Percentiles rank a stretch among this genome's conserved stretches.
Conservation (phyloP, 164 flowering plant species). For the Umbellularia californica region DNA sequence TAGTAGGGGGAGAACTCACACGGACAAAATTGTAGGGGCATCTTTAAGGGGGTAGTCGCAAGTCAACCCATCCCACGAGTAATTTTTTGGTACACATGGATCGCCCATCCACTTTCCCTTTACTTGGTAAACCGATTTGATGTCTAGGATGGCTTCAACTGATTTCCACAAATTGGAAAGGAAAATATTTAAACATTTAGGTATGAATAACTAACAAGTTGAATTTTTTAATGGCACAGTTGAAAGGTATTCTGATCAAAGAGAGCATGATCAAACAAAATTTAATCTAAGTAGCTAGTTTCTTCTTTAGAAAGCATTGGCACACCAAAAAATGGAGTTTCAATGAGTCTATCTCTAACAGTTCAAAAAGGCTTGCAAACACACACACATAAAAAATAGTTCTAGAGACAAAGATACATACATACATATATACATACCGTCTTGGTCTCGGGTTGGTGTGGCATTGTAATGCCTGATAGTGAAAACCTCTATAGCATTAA, state of each 20-base stretch:
- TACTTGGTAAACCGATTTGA: slow-evolving; percentile 27
- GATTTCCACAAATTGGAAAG: background rate
- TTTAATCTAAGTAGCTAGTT: no score
- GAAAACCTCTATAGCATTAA: slow-evolving; percentile 46
- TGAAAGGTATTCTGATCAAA: no score
- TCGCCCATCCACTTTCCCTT: slow-evolving; percentile 49
- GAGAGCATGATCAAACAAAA: no score
- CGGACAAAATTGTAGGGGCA: slow-evolving; percentile 26
- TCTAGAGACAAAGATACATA: background rate
- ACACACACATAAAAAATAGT: background rate
- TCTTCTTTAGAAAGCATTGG: no score
- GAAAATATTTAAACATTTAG: no score
- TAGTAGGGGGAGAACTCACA: slow-evolving; percentile 24
- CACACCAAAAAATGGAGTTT: no score
- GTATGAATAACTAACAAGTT: no score
- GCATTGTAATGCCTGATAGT: slow-evolving; percentile 3
- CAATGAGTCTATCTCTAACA: no score
- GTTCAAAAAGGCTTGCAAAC: background rate
- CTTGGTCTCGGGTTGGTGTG: slow-evolving; percentile 20
- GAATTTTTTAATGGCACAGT: no score
- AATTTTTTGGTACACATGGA: slow-evolving; percentile 43
- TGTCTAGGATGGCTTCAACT: slow-evolving; percentile 36
- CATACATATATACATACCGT: slow-evolving; percentile 5
- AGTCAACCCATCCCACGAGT: slow-evolving; percentile 37
- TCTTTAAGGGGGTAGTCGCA: slow-evolving; percentile 24